phyloP scores from a whole-genome alignment of 2,329 filamentous ascomycete species.

The Plectosphaerella plurivora region DNA sequence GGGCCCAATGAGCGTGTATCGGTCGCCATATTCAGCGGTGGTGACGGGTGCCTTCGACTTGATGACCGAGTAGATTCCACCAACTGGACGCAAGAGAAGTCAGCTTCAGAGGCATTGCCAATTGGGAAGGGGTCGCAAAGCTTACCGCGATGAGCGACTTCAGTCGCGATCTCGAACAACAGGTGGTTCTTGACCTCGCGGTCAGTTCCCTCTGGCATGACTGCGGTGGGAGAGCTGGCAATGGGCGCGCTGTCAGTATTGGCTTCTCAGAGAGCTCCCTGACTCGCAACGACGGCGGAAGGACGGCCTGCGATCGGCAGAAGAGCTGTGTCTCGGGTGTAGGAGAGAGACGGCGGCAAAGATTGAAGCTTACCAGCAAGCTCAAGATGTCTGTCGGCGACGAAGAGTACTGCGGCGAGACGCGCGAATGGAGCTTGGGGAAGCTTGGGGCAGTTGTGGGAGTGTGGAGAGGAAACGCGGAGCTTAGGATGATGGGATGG shows the following conservation, averaged over 20 bases:
- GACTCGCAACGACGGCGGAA: background rate
- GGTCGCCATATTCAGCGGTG: slow-evolving; percentile 95
- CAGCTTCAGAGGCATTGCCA: background rate
- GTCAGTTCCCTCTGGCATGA: background rate
- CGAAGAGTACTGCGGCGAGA: background rate
- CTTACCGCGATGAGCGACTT: slow-evolving; percentile 92
- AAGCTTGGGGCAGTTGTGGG: background rate
- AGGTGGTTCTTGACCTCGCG: slow-evolving; percentile 90
- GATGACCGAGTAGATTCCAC: slow-evolving; percentile 97
- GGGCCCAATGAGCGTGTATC: slow-evolving; percentile 92
- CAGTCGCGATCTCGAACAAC: slow-evolving; percentile 94
- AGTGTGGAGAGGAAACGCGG: background rate
- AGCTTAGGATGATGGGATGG: background rate
- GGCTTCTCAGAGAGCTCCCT: background rate
- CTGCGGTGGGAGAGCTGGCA: background rate
- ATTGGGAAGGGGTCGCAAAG: slow-evolving; percentile 10
- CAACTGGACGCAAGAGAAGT: slow-evolving; percentile 52
- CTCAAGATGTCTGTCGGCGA: background rate
- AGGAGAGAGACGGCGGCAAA: background rate
- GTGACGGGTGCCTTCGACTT: slow-evolving; percentile 99
- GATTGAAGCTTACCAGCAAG: background rate
- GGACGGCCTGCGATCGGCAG: background rate
- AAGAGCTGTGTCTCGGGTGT: background rate
- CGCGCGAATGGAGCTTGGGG: background rate
- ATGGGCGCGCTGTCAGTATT: background rate